Percentiles rank a stretch among this genome's conserved stretches.
Conservation (phyloP, 106 monocot genomes). For the Platanthera zijinensis region DNA sequence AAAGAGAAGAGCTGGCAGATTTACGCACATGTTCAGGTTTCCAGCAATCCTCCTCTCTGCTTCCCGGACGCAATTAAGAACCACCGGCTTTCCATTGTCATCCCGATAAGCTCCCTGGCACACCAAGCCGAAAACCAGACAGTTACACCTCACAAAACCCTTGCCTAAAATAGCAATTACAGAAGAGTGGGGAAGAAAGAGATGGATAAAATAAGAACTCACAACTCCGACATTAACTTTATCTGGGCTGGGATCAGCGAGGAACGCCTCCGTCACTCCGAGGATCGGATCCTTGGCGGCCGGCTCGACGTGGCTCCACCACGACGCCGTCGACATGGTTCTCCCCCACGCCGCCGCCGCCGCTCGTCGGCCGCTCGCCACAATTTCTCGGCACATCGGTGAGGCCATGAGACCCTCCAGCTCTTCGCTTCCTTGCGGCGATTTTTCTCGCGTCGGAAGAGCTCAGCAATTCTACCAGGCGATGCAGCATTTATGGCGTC, state of each 20-base stretch:
- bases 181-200: background rate
- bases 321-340: constrained; percentile 48
- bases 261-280: constrained; percentile 97
- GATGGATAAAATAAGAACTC: constrained; percentile 12
- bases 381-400: constrained; percentile 11
- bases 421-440: background rate
- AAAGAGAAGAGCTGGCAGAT: background rate
- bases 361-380: background rate
- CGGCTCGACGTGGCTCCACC: constrained; percentile 77
- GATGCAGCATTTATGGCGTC: background rate
- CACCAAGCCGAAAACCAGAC: background rate
- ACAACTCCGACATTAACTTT: constrained; percentile 99
- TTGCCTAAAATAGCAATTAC: constrained; percentile 1
- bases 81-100: constrained; percentile 95
- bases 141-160: background rate
- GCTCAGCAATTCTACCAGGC: background rate
- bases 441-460: background rate
- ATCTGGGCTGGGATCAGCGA: constrained; percentile 75
- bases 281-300: constrained; percentile 93
- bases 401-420: constrained; percentile 25
- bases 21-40: constrained; percentile 63
- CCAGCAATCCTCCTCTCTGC: constrained; percentile 88
- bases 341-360: constrained; percentile 18
- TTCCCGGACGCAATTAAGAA: constrained; percentile 86
- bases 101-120: constrained; percentile 94